Conservation (phyloP, 371 early-diverging fungal species). For the Lichtheimia corymbifera region DNA sequence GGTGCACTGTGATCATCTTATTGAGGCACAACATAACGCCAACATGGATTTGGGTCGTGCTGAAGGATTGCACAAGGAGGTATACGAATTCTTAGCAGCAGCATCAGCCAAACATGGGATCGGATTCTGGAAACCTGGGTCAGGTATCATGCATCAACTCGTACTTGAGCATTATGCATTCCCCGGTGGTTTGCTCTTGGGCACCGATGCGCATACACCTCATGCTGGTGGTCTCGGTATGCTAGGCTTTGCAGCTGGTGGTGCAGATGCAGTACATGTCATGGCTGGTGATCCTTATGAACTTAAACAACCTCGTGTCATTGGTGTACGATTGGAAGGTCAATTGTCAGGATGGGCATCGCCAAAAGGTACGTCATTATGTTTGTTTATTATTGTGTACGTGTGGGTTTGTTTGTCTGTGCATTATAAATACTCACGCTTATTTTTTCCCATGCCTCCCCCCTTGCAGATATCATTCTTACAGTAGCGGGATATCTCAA, state of each 20-base stretch:
- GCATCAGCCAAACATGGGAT: slow-evolving; percentile 90
- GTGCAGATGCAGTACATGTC: slow-evolving; percentile 53
- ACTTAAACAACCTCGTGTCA: slow-evolving; percentile 90
- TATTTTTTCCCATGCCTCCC: no score
- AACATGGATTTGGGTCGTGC: slow-evolving; percentile 83
- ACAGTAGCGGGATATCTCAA: slow-evolving; percentile 91
- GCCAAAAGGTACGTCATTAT: slow-evolving; percentile 61
- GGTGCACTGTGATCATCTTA: slow-evolving; percentile 97
- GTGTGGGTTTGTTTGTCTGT: background rate
- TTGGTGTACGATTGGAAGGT: slow-evolving; percentile 91
- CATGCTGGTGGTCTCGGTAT: background rate
- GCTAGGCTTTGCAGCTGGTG: background rate
- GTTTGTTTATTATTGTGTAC: no score
- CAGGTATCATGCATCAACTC: slow-evolving; percentile 98
- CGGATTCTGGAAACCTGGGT: slow-evolving; percentile 96
- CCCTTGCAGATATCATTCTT: slow-evolving; percentile 87
- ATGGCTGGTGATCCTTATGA: slow-evolving; percentile 98
- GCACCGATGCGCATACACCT: background rate
- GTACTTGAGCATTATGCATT: slow-evolving; percentile 89
- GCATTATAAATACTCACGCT: slow-evolving; percentile 61
- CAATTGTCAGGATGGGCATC: slow-evolving; percentile 89
- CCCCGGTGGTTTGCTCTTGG: background rate
- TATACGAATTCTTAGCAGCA: slow-evolving; percentile 90
- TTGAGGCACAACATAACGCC: slow-evolving; percentile 89
- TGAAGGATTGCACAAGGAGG: slow-evolving; percentile 88